These are phyloP conservation scores for Cotoneaster glaucophyllus DNA, from an alignment of 306 rosid genomes.

Conservation along the genomic window DNA sequence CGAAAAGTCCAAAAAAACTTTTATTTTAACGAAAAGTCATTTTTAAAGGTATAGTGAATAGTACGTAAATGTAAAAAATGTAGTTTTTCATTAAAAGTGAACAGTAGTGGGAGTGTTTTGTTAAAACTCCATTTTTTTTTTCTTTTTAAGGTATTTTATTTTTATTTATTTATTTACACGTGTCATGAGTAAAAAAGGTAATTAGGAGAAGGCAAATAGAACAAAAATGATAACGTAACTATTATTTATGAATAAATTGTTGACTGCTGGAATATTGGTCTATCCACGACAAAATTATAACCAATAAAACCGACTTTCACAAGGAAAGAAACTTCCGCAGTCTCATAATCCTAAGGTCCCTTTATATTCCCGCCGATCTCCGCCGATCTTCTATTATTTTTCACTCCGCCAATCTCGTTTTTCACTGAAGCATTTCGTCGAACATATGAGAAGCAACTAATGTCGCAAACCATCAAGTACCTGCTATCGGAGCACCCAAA, in stretches of 20 bases:
- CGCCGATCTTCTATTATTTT: neutral
- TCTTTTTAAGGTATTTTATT: no score
- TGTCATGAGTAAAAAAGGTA: no score
- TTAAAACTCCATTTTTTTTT: no score
- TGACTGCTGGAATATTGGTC: neutral
- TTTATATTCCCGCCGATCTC: neutral
- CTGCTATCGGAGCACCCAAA: conserved; percentile 56
- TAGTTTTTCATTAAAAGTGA: no score
- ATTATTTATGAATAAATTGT: neutral
- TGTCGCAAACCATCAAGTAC: conserved; percentile 20
- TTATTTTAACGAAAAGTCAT: no score
- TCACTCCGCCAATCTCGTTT: neutral
- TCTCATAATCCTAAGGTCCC: neutral
- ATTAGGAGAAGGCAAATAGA: no score
- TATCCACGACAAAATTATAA: neutral
- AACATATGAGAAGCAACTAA: neutral
- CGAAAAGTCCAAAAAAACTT: no score
- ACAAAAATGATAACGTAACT: no score
- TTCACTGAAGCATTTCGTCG: neutral
- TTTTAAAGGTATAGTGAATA: no score
- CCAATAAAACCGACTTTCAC: neutral
- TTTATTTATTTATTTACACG: no score
- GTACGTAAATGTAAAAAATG: no score
- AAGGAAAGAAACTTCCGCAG: neutral
- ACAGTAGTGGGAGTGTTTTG: no score